A percentile compares a stretch with the other conserved stretches of the same genome.
These are phyloP conservation scores for Mesotaenium endlicherianum DNA, from an alignment of 139 green algal genomes.

Conservation along the genomic window DNA sequence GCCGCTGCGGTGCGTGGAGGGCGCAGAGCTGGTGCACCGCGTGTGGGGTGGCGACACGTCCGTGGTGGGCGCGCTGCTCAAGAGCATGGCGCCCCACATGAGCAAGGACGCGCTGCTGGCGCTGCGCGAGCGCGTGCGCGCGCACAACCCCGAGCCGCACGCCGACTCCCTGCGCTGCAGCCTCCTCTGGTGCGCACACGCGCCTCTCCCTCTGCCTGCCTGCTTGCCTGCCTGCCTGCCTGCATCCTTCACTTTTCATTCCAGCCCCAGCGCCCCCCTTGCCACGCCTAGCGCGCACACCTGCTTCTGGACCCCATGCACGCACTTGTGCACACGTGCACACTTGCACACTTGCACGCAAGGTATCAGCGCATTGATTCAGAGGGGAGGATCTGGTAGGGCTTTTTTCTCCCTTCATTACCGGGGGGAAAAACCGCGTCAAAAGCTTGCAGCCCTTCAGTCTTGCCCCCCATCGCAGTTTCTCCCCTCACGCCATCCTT, in stretches of 20 bases:
- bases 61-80: conserved; percentile 27
- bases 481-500: neutral
- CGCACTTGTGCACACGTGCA: too few species aligned
- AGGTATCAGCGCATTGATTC: too few species aligned
- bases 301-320: too few species aligned
- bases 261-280: neutral
- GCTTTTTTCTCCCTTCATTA: too few species aligned
- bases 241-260: neutral
- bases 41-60: conserved; percentile 40
- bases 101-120: neutral
- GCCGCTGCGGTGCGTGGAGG: conserved; percentile 8
- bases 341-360: too few species aligned
- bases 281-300: neutral
- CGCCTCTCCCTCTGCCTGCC: too few species aligned
- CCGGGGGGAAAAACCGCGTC: too few species aligned
- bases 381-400: too few species aligned
- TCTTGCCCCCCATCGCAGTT: neutral
- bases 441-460: neutral
- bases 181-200: conserved; percentile 8
- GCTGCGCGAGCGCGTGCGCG: neutral
- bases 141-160: neutral
- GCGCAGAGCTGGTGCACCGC: conserved; percentile 17
- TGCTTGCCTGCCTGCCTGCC: too few species aligned
- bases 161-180: neutral
- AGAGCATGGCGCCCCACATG: conserved; percentile 27